A percentile compares a stretch with the other conserved stretches of the same genome.
phyloP scores from a whole-genome alignment of 140 eudicot genomes.

The Oenanthe javanica region DNA sequence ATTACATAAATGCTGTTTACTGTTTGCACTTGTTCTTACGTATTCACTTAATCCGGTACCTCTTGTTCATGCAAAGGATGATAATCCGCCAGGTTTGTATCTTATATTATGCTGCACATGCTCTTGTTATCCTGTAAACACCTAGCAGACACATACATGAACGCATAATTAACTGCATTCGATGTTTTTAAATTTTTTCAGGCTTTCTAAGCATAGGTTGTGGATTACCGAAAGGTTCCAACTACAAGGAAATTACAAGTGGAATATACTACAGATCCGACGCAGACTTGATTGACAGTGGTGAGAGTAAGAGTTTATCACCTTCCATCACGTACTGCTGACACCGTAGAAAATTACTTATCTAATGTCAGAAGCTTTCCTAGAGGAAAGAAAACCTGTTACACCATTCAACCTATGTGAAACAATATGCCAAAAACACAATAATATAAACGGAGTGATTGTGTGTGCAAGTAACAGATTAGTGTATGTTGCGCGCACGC shows the following conservation, averaged over 20 bases:
- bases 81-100: background rate
- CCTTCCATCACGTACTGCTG: too few species aligned
- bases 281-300: slow-evolving; percentile 22
- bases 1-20: background rate
- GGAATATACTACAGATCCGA: slow-evolving; percentile 23
- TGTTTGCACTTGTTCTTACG: background rate
- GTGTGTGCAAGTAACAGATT: too few species aligned
- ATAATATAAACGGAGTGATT: too few species aligned
- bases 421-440: too few species aligned
- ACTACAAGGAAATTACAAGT: slow-evolving; percentile 25
- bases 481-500: too few species aligned
- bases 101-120: background rate
- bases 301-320: slow-evolving; percentile 7
- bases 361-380: slow-evolving; percentile 37
- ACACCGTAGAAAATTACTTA: background rate
- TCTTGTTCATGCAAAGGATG: slow-evolving; percentile 1
- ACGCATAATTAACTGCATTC: background rate
- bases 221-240: slow-evolving; percentile 28
- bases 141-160: background rate
- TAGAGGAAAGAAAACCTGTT: slow-evolving; percentile 12
- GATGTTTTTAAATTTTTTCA: slow-evolving; percentile 10
- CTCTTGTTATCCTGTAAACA: background rate
- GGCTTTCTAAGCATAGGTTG: slow-evolving; percentile 58
- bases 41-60: background rate
- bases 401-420: too few species aligned